phyloP scores from a whole-genome alignment of 495 filamentous ascomycete genomes.

The Lineolata rhizophorae region DNA sequence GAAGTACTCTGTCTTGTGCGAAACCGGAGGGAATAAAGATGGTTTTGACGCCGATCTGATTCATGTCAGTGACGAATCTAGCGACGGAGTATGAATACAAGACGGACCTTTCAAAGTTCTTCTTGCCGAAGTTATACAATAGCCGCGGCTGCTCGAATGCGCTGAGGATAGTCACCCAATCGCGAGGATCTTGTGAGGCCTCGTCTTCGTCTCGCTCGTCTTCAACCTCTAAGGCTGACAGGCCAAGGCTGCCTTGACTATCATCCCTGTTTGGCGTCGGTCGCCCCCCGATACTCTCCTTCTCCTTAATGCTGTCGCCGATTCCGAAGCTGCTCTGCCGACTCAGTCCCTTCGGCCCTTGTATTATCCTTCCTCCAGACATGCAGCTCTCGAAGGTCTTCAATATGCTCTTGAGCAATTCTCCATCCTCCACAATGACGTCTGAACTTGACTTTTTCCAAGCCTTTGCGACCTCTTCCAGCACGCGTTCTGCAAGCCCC shows the following conservation, averaged over 20 bases:
- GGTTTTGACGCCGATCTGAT: conserved; percentile 15
- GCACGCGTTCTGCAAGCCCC: conserved; percentile 71
- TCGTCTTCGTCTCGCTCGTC: conserved; percentile 35
- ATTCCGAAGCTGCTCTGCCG: conserved; percentile 36
- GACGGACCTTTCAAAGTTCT: conserved; percentile 60
- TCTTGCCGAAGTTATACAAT: conserved; percentile 68
- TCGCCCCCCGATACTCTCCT: too few species aligned
- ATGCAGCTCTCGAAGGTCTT: conserved; percentile 65
- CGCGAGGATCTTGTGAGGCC: conserved; percentile 35
- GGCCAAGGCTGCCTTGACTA: conserved; percentile 38
- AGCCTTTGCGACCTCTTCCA: conserved; percentile 72
- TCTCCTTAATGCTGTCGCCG: not conserved
- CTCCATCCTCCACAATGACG: conserved; percentile 62
- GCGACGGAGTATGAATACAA: not conserved
- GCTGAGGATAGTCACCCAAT: conserved; percentile 55
- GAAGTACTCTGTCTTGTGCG: conserved; percentile 67
- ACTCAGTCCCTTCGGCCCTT: conserved; percentile 21
- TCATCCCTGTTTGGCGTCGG: conserved; percentile 19
- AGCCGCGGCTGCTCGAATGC: conserved; percentile 77
- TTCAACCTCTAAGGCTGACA: conserved; percentile 35
- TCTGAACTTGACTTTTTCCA: conserved; percentile 73
- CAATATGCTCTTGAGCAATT: conserved; percentile 59
- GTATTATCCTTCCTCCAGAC: conserved; percentile 47
- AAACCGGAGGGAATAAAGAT: conserved; percentile 54
- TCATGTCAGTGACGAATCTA: conserved; percentile 1